Percentiles rank a stretch among this genome's conserved stretches.
These are phyloP conservation scores for Vigna nakashimae DNA, from an alignment of 306 rosid genomes.

Conservation along the genomic window DNA sequence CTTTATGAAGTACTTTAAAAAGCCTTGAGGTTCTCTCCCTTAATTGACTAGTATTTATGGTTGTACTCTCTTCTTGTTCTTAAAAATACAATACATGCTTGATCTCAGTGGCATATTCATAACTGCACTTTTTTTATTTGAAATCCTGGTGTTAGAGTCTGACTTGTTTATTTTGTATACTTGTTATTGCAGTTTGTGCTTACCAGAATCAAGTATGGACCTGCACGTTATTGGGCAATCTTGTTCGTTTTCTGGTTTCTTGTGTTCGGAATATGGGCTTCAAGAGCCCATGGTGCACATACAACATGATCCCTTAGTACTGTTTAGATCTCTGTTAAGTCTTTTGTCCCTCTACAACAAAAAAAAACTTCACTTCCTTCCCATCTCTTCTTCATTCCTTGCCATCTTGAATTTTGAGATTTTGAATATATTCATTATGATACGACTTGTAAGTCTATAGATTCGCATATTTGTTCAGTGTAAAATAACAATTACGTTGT, in stretches of 20 bases:
- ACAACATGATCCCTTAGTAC: conserved; percentile 56
- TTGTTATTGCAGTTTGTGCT: conserved; percentile 86
- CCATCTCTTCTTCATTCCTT: conserved; percentile 24
- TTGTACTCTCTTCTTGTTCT: too few relatives aligned
- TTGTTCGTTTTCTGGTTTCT: conserved; percentile 98
- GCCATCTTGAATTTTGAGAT: conserved; percentile 36
- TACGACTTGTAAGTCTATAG: conserved; percentile 27
- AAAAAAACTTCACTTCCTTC: neutral
- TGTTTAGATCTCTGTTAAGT: conserved; percentile 7
- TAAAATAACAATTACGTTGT: conserved; percentile 29
- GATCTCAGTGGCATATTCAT: conserved; percentile 28
- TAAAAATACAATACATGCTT: conserved; percentile 31
- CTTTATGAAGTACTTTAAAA: too few relatives aligned
- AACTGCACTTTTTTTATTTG: neutral
- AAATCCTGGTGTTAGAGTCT: conserved; percentile 24
- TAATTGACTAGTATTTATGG: too few relatives aligned
- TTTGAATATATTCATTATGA: conserved; percentile 40
- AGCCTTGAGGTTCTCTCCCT: too few relatives aligned
- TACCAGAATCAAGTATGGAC: conserved; percentile 94
- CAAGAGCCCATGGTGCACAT: conserved; percentile 82
- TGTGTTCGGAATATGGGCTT: conserved; percentile 98
- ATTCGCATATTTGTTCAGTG: conserved; percentile 37
- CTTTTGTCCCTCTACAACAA: neutral
- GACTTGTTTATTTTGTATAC: conserved; percentile 36
- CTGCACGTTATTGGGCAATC: conserved; percentile 99